A percentile compares a stretch with the other conserved stretches of the same genome.
These are phyloP conservation scores for Russula compacta DNA, from an alignment of 768 basidiomycete species.

Conservation along the genomic window DNA sequence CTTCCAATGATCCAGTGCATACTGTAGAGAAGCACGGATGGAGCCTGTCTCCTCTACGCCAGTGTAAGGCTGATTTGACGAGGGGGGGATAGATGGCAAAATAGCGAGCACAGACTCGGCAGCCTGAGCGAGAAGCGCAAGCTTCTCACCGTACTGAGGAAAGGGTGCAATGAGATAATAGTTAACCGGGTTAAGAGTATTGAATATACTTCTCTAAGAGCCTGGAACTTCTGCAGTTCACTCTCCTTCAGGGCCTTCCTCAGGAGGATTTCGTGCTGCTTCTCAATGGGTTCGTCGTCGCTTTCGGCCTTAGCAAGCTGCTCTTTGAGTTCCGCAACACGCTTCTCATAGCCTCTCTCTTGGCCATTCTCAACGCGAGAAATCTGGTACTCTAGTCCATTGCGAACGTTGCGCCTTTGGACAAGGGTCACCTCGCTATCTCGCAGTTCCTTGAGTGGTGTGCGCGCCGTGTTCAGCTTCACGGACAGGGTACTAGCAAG, in stretches of 20 bases:
- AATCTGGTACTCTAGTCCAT: constrained; percentile 51
- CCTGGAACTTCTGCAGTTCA: constrained; percentile 72
- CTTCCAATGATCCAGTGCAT: constrained; percentile 70
- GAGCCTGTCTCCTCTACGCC: constrained; percentile 57
- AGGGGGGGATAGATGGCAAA: constrained; percentile 62
- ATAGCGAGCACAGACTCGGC: constrained; percentile 51
- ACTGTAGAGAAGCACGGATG: constrained; percentile 65
- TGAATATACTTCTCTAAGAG: constrained; percentile 58
- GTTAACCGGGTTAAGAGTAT: neutral
- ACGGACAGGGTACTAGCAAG: constrained; percentile 50
- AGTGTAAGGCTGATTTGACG: constrained; percentile 43
- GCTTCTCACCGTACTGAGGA: constrained; percentile 69
- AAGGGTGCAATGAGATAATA: constrained; percentile 3
- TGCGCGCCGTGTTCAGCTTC: constrained; percentile 56
- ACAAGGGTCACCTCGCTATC: constrained; percentile 54
- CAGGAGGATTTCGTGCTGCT: constrained; percentile 61
- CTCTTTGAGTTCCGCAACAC: constrained; percentile 58
- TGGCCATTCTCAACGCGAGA: constrained; percentile 56
- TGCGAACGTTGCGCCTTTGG: constrained; percentile 56
- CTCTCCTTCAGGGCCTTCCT: constrained; percentile 69
- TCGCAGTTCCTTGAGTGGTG: constrained; percentile 61
- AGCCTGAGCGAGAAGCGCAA: constrained; percentile 65
- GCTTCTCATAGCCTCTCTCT: constrained; percentile 55
- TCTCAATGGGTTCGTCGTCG: constrained; percentile 59
- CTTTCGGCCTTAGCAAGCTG: constrained; percentile 57